Base-by-base conservation (phyloP, 441 rosid genomes). In the Hypseocharis bilobata region DNA sequence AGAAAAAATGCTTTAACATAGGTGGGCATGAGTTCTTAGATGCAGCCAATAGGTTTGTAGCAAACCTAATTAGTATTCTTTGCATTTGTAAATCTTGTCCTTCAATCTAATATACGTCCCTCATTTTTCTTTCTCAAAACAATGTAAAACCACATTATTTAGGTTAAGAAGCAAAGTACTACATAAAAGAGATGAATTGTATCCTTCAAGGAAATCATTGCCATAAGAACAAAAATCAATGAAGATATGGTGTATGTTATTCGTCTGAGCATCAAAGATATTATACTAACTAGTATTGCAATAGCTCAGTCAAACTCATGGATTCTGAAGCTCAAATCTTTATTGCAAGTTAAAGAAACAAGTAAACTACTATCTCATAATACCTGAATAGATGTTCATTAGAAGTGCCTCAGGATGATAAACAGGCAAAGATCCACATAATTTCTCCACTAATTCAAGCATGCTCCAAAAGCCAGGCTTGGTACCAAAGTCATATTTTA, bases 341-440 rank as follows among this genome's bases (percentile, higher is more conserved):
- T 51, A 14, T n/a, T 16, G 19, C 23, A 36, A 25, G 25, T 38
- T 51, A 42, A 20, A 66, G 27, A 59, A 70, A 69, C 42, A 66
- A 71, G 70, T 42, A 45, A 66, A 70, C 32, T 34, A 30, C 28
- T 62, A 45, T 42, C n/a, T 70, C 27, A 52, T 20, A 67, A 65
- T 81, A 93, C 99, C 99, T 86, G 93, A 87, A 80, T 67, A 81
- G 72, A 93, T 78, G 80, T 88, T 88, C 67, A 72, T 78, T 56
- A 86, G 81, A 60, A 93, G 95, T 62, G 84, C 91, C 77, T 79
- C 81, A 16, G 96, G 97, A 67, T 93, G 93, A 83, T 88, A 82
- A 55, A 83, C 76, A 45, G 95, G 96, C 76, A 93, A 69, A 72
- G 80, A 67, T 68, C 88, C 86, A 70, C 74, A 72, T 44, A 87